These are phyloP conservation scores for Scalesia atractyloides DNA, from an alignment of 129 eudicot genomes.

Conservation along the genomic window DNA sequence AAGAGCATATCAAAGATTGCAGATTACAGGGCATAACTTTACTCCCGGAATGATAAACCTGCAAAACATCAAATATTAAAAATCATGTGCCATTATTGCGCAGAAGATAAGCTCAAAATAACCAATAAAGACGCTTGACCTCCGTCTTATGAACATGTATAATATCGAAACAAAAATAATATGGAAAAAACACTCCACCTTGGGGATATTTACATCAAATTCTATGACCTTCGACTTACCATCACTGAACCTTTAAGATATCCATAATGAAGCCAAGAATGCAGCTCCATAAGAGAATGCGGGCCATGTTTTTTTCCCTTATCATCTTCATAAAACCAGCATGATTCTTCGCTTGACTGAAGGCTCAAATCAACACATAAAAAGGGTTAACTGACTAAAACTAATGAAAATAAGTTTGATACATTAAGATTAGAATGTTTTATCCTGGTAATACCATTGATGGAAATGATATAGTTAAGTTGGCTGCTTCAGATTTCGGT, in stretches of 20 bases:
- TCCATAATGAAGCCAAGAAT: slow-evolving; percentile 87
- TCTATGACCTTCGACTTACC: slow-evolving; percentile 52
- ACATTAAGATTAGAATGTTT: not conserved
- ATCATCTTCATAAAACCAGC: slow-evolving; percentile 84
- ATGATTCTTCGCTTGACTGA: slow-evolving; percentile 65
- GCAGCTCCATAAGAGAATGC: slow-evolving; percentile 78
- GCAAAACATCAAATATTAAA: slow-evolving; percentile 28
- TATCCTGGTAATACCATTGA: slow-evolving; percentile 41
- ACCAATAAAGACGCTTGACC: slow-evolving; percentile 3
- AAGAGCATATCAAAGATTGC: slow-evolving; percentile 52
- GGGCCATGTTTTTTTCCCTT: slow-evolving; percentile 83
- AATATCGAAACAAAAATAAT: not conserved
- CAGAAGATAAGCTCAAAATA: not conserved
- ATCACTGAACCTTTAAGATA: slow-evolving; percentile 60
- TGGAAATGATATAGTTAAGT: slow-evolving; percentile 24
- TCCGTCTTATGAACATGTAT: not conserved
- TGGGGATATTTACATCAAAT: slow-evolving; percentile 6
- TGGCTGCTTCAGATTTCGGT: slow-evolving; percentile 29
- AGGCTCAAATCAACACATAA: slow-evolving; percentile 26
- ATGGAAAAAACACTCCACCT: not conserved
- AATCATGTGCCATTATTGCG: not conserved
- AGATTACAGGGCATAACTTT: slow-evolving; percentile 54
- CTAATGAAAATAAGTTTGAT: slow-evolving; percentile 5
- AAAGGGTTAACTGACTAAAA: slow-evolving; percentile 7
- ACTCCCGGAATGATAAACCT: slow-evolving; percentile 67